A percentile compares a stretch with the other conserved stretches of the same genome.
These are phyloP conservation scores for Prunus mume DNA, from an alignment of 306 rosid species.

Conservation along the genomic window DNA sequence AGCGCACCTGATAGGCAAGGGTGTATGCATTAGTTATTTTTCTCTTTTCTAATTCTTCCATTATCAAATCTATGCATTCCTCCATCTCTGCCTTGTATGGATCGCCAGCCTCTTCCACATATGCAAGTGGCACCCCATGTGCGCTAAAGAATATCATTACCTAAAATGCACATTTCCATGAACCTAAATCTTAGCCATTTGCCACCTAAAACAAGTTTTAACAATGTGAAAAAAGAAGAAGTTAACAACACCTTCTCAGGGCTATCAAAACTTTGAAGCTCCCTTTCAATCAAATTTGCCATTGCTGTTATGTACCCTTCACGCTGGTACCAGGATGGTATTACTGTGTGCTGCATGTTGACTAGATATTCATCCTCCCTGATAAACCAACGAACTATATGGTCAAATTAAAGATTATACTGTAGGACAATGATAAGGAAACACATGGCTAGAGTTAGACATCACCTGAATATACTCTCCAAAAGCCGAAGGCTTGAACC, in stretches of 20 bases:
- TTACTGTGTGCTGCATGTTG: slow-evolving; percentile 98
- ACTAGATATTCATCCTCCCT: slow-evolving; percentile 95
- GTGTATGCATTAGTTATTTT: slow-evolving; percentile 68
- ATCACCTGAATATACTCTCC: slow-evolving; percentile 95
- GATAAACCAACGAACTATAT: slow-evolving; percentile 25
- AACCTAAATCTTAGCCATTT: neutral
- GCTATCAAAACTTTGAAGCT: slow-evolving; percentile 51
- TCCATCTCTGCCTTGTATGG: slow-evolving; percentile 99
- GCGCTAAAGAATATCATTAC: slow-evolving; percentile 93
- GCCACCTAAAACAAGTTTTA: too few relatives aligned
- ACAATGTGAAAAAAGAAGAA: neutral
- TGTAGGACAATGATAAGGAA: neutral
- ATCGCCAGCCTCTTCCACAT: slow-evolving; percentile 98
- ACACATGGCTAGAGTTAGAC: slow-evolving; percentile 2
- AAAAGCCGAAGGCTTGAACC: slow-evolving; percentile 95
- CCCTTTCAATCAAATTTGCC: slow-evolving; percentile 92
- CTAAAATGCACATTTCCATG: slow-evolving; percentile 36
- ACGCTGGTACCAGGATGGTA: slow-evolving; percentile 98
- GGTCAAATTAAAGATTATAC: slow-evolving; percentile 19
- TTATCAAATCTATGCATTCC: slow-evolving; percentile 88
- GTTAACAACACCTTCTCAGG: slow-evolving; percentile 58
- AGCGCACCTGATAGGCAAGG: slow-evolving; percentile 86
- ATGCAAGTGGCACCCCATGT: slow-evolving; percentile 96
- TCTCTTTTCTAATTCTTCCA: slow-evolving; percentile 89
- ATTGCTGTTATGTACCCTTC: slow-evolving; percentile 94